Evolutionary conservation across 2,329 filamentous ascomycete genomes (phyloP).

Genomic region (Chaetomium strumarium): DNA sequence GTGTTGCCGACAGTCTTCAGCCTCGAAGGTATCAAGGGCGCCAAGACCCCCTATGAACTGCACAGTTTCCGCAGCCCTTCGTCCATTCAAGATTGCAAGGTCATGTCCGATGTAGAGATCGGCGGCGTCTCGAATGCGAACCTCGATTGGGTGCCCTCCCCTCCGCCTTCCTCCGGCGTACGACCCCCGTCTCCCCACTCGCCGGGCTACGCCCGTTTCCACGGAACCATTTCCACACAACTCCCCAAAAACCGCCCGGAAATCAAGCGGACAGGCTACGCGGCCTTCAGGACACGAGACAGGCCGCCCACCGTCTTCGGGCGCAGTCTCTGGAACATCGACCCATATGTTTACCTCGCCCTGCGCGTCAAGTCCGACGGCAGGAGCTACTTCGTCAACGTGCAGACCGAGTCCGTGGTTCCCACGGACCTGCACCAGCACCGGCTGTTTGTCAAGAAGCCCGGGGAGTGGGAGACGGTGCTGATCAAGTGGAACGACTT

Average conservation of each 20-base stretch:
- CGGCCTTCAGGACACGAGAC: conserved; percentile 82
- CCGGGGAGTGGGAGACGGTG: conserved; percentile 93
- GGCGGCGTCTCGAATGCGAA: conserved; percentile 75
- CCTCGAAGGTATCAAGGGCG: conserved; percentile 61
- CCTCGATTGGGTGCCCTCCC: conserved; percentile 55
- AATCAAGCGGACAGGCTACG: conserved; percentile 76
- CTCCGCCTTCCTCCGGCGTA: conserved; percentile 13
- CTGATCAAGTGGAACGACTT: conserved; percentile 87
- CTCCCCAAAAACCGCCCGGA: conserved; percentile 70
- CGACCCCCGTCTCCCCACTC: conserved; percentile 27
- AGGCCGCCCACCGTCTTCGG: conserved; percentile 77
- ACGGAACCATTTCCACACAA: conserved; percentile 80
- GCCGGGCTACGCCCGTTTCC: conserved; percentile 67
- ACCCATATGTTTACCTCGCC: conserved; percentile 81
- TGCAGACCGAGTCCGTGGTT: conserved; percentile 91
- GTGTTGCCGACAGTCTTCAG: conserved; percentile 50
- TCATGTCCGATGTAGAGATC: conserved; percentile 81
- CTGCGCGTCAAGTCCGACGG: conserved; percentile 87
- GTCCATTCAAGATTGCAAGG: conserved; percentile 53
- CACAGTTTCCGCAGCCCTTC: conserved; percentile 53
- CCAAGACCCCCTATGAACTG: conserved; percentile 58
- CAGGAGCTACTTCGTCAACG: conserved; percentile 86
- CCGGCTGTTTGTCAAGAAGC: conserved; percentile 69
- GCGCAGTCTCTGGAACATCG: conserved; percentile 78
- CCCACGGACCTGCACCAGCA: conserved; percentile 97